Percentiles rank a stretch among this genome's conserved stretches.
phyloP scores from a whole-genome alignment of 1,139 yeast genomes.

The Scheffersomyces segobiensis region DNA sequence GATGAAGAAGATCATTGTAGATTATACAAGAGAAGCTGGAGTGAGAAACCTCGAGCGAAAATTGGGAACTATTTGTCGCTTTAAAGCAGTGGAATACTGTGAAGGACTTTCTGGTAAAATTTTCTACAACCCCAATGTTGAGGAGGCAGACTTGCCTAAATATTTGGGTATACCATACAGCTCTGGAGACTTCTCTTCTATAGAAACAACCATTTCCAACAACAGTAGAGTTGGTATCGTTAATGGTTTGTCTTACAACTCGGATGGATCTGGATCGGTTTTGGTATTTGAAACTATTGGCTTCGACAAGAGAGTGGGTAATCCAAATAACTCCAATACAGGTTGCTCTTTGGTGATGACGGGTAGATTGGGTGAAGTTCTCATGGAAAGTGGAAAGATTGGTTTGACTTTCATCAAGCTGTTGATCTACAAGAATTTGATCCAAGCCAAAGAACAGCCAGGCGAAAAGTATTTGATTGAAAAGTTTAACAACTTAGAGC shows the following conservation, averaged over 20 bases:
- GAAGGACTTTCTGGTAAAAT: constrained; percentile 29
- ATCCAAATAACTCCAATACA: constrained; percentile 30
- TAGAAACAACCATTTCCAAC: constrained; percentile 15
- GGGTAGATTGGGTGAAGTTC: constrained; percentile 81
- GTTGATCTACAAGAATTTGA: constrained; percentile 40
- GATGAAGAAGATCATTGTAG: constrained; percentile 60
- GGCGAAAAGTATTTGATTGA: constrained; percentile 33
- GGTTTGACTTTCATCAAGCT: constrained; percentile 75
- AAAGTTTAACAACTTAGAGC: constrained; percentile 54
- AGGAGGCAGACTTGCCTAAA: constrained; percentile 45
- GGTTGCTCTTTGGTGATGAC: constrained; percentile 61
- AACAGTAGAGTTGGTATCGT: constrained; percentile 59
- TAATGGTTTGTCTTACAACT: constrained; percentile 87
- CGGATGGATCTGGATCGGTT: constrained; percentile 86
- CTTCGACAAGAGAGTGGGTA: constrained; percentile 29
- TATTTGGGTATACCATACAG: constrained; percentile 54
- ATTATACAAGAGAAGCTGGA: constrained; percentile 86
- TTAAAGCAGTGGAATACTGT: constrained; percentile 78
- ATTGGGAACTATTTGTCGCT: constrained; percentile 73
- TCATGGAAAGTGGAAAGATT: constrained; percentile 79
- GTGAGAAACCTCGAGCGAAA: constrained; percentile 77
- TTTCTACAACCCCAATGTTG: constrained; percentile 39
- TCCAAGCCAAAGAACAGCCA: constrained; percentile 23
- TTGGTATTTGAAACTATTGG: constrained; percentile 79
- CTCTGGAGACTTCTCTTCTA: constrained; percentile 14